Evolutionary conservation across 73 alveolate genomes (phyloP).

Genomic region (Paramecium caudatum): DNA sequence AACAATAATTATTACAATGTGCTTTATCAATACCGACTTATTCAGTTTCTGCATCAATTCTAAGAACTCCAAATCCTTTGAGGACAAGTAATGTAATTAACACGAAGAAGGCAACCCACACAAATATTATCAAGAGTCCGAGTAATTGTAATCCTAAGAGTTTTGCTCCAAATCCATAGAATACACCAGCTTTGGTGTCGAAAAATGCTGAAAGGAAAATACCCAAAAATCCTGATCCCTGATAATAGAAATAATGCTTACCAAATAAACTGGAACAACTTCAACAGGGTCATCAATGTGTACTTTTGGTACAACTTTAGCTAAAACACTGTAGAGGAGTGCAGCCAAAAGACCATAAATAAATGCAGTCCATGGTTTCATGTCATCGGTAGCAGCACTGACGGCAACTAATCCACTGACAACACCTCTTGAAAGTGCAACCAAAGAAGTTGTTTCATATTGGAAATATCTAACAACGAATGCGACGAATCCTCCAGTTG

Average conservation of each 20-base stretch:
- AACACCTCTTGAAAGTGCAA: conserved; percentile 41
- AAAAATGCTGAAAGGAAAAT: conserved; percentile 42
- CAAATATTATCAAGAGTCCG: conserved; percentile 42
- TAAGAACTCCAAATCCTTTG: conserved; percentile 59
- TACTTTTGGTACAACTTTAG: conserved; percentile 18
- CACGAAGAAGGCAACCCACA: conserved; percentile 68
- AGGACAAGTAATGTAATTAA: conserved; percentile 24
- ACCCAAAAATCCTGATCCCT: conserved; percentile 60
- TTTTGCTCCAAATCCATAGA: conserved; percentile 24
- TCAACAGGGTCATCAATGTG: conserved; percentile 71
- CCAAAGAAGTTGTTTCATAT: background rate
- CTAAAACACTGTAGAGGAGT: background rate
- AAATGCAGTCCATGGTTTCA: conserved; percentile 61
- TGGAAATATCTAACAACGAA: background rate
- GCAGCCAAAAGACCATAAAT: conserved; percentile 65
- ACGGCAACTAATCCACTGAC: conserved; percentile 43
- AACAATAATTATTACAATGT: background rate
- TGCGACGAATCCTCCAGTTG: conserved; percentile 58
- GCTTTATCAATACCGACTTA: conserved; percentile 52
- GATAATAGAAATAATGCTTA: background rate
- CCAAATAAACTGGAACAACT: conserved; percentile 59
- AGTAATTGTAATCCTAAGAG: conserved; percentile 46
- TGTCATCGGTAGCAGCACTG: conserved; percentile 21
- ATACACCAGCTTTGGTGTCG: conserved; percentile 32
- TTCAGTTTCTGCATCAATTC: conserved; percentile 49